Conservation (phyloP, 164 flowering plant species). For the Magnolia officinalis region DNA sequence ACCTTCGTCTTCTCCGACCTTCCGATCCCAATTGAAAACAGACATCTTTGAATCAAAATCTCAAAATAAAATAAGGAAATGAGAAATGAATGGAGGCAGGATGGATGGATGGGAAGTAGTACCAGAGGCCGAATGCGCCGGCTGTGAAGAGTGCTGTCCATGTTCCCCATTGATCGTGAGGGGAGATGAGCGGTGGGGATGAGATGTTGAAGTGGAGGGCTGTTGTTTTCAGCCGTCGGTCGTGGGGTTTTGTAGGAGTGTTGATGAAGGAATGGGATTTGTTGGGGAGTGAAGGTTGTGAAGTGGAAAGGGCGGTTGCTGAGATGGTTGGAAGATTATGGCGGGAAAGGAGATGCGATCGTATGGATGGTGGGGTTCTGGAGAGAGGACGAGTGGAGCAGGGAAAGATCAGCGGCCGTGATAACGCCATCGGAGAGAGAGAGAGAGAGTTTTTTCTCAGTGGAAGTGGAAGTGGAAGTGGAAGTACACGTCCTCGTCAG, state of each 20-base stretch:
- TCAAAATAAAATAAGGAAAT: background rate
- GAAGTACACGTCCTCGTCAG: too few relatives aligned
- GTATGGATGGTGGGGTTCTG: background rate
- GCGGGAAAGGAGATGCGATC: background rate
- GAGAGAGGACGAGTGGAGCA: background rate
- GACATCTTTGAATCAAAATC: background rate
- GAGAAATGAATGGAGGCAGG: background rate
- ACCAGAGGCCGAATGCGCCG: constrained; percentile 89
- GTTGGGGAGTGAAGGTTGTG: background rate
- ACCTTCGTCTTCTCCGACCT: constrained; percentile 90
- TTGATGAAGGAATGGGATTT: background rate
- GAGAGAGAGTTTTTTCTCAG: too few relatives aligned
- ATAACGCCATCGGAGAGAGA: too few relatives aligned
- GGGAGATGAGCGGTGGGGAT: constrained; percentile 55
- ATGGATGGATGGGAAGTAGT: constrained; percentile 6
- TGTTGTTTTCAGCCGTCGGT: background rate
- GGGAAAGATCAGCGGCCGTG: too few relatives aligned
- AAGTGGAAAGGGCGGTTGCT: background rate
- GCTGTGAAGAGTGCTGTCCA: constrained; percentile 82
- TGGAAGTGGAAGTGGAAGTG: too few relatives aligned
- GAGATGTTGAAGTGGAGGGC: constrained; percentile 2
- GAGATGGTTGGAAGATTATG: background rate
- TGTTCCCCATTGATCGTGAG: constrained; percentile 84
- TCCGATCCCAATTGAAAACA: constrained; percentile 1
- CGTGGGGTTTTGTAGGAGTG: background rate